Conservation (phyloP, 2,329 filamentous ascomycete species). For the Penicillium sp. region DNA sequence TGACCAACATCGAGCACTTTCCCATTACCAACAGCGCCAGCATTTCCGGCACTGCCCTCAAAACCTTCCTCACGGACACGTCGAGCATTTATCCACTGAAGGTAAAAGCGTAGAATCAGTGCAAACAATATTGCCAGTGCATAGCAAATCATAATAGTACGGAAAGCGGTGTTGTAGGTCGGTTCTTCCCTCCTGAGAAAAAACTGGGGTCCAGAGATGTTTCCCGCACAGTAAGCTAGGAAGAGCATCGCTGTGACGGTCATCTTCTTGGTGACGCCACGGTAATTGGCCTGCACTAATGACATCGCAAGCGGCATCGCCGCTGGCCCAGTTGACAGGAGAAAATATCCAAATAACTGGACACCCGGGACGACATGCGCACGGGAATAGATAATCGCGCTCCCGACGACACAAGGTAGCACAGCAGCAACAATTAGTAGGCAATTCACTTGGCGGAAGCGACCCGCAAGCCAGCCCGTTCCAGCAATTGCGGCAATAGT, state of each 20-base stretch:
- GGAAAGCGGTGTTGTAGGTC: conserved; percentile 52
- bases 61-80: conserved; percentile 40
- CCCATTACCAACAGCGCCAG: conserved; percentile 41
- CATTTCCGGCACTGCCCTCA: conserved; percentile 18
- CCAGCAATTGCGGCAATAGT: conserved; percentile 47
- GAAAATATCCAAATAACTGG: conserved; percentile 56
- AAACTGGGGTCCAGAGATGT: conserved; percentile 55
- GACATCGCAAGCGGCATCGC: conserved; percentile 54
- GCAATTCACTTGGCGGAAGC: conserved; percentile 50
- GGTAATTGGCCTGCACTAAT: conserved; percentile 54
- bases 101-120: conserved; percentile 45
- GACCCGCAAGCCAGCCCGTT: conserved; percentile 50
- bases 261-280: conserved; percentile 58
- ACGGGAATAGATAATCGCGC: conserved; percentile 52
- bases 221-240: conserved; percentile 54
- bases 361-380: conserved; percentile 36
- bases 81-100: conserved; percentile 45
- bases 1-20: conserved; percentile 43
- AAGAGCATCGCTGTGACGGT: conserved; percentile 56
- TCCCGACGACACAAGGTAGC: conserved; percentile 50
- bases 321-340: conserved; percentile 52
- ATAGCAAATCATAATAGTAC: conserved; percentile 56
- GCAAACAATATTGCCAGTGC: conserved; percentile 47
- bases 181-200: conserved; percentile 51
- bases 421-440: conserved; percentile 51